A percentile compares a stretch with the other conserved stretches of the same genome.
phyloP scores from a whole-genome alignment of 352 stramenopile genomes.

The Achlya hypogyna region DNA sequence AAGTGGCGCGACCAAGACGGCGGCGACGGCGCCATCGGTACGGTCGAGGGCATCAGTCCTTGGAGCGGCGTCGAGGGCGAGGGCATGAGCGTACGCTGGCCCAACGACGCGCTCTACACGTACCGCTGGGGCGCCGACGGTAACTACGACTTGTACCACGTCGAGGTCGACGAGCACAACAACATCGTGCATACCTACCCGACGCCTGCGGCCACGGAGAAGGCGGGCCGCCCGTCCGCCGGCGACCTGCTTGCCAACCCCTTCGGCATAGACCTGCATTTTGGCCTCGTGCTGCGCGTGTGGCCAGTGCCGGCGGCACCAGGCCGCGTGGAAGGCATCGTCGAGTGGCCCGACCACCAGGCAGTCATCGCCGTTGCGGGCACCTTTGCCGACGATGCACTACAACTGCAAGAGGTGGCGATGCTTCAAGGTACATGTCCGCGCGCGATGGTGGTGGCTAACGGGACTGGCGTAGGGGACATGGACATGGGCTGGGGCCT shows the following conservation, averaged over 20 bases:
- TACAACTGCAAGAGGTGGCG: constrained; percentile 75
- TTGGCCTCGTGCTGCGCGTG: background rate
- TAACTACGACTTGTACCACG: constrained; percentile 79
- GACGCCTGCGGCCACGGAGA: constrained; percentile 57
- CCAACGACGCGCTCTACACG: constrained; percentile 81
- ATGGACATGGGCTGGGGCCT: constrained; percentile 81
- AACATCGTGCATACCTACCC: constrained; percentile 59
- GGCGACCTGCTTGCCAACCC: constrained; percentile 33
- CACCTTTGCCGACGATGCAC: constrained; percentile 37
- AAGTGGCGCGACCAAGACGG: constrained; percentile 86
- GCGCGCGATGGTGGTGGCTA: background rate
- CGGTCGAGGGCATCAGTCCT: constrained; percentile 75
- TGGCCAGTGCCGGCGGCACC: constrained; percentile 2
- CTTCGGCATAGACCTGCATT: background rate
- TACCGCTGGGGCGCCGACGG: constrained; percentile 83
- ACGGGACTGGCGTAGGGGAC: constrained; percentile 27
- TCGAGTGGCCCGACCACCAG: constrained; percentile 81
- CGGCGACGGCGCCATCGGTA: constrained; percentile 69
- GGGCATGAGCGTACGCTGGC: constrained; percentile 83
- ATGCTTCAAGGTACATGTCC: constrained; percentile 36
- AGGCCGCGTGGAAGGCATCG: constrained; percentile 34
- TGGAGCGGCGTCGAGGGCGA: constrained; percentile 85
- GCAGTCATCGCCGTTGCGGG: constrained; percentile 63
- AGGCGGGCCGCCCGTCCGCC: constrained; percentile 67
- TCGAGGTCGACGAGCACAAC: constrained; percentile 72